Percentiles rank a stretch among this genome's conserved stretches.
Evolutionary conservation across 2,329 filamentous ascomycete genomes (phyloP).

Genomic region (Monosporascus sp.): DNA sequence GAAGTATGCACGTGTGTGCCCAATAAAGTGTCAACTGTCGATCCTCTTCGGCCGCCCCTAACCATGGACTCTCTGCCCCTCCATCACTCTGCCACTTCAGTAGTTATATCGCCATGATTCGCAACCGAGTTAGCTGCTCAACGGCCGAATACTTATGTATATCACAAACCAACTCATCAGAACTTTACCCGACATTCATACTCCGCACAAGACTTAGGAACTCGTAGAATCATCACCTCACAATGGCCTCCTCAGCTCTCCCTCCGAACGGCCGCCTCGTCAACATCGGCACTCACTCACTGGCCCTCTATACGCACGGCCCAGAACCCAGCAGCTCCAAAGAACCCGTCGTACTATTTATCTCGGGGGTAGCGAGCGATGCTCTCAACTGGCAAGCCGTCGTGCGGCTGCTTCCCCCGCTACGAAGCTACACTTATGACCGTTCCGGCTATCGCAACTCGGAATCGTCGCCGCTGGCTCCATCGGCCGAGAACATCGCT

Average conservation of each 20-base stretch:
- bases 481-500: constrained; percentile 1
- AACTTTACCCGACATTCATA: too few relatives aligned
- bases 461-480: constrained; percentile 1
- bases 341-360: constrained; percentile 2
- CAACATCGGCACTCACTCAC: constrained; percentile 3
- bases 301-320: background rate
- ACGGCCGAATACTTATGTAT: too few relatives aligned
- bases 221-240: background rate
- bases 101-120: too few relatives aligned
- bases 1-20: too few relatives aligned
- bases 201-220: background rate
- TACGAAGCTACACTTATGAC: constrained; percentile 3
- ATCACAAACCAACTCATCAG: background rate
- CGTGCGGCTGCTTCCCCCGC: background rate
- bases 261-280: constrained; percentile 7
- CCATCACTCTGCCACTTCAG: too few relatives aligned
- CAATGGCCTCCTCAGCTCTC: constrained; percentile 8
- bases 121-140: too few relatives aligned
- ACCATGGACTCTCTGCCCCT: too few relatives aligned
- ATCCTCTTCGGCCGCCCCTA: too few relatives aligned
- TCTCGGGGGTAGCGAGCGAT: constrained; percentile 3
- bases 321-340: background rate
- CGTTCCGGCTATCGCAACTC: constrained; percentile 3
- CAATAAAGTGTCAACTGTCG: too few relatives aligned
- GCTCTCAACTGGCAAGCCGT: constrained; percentile 5